Conservation (phyloP, 1,284 basidiomycete genomes). For the Uromyces viciae-fabae region DNA sequence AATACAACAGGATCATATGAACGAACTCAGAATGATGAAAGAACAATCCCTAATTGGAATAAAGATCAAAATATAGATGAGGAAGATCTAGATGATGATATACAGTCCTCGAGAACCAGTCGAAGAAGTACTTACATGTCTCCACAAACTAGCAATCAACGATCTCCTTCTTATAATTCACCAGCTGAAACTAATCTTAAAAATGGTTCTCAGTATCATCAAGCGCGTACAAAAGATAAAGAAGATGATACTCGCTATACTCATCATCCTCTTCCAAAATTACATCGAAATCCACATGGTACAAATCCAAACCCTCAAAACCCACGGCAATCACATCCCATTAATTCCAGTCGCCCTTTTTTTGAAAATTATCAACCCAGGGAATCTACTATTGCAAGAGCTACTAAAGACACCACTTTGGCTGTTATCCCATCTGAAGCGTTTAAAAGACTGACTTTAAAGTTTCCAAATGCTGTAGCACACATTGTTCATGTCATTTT, state of each 20-base stretch:
- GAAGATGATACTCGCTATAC: neutral
- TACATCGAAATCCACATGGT: neutral
- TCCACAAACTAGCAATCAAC: neutral
- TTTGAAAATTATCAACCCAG: slow-evolving; percentile 23
- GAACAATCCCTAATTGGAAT: slow-evolving; percentile 5
- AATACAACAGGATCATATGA: neutral
- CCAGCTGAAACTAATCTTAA: neutral
- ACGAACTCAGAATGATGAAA: slow-evolving; percentile 37
- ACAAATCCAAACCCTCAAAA: slow-evolving; percentile 11
- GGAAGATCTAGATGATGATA: slow-evolving; percentile 47
- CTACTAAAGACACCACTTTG: slow-evolving; percentile 86
- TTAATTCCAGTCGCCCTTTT: neutral
- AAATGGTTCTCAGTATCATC: neutral
- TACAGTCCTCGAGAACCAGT: slow-evolving; percentile 18
- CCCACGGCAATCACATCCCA: neutral
- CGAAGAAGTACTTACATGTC: slow-evolving; percentile 19
- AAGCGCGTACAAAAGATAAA: no score
- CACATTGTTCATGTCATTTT: slow-evolving; percentile 97
- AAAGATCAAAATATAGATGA: slow-evolving; percentile 56
- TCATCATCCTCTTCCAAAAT: neutral
- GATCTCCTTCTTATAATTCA: neutral
- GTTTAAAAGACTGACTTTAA: slow-evolving; percentile 81
- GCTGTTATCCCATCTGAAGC: slow-evolving; percentile 99
- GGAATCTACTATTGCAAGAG: slow-evolving; percentile 68
- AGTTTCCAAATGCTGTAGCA: slow-evolving; percentile 92